Evolutionary conservation across 2,329 filamentous ascomycete genomes (phyloP).

Genomic region (Scortechinia acanthostroma): DNA sequence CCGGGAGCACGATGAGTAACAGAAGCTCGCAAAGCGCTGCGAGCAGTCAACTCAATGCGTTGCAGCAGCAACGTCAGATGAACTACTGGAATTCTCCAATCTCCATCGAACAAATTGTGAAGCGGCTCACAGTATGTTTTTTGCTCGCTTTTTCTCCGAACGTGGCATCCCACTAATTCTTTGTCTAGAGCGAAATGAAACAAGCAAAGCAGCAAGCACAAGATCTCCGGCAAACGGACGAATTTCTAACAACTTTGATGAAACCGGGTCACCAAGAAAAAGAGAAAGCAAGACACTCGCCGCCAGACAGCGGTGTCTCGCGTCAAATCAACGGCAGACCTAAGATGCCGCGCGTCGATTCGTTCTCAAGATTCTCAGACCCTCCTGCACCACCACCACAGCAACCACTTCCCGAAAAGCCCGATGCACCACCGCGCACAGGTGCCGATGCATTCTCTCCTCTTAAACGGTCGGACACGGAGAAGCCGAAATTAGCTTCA

Average conservation of each 20-base stretch:
- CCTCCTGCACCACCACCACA: slow-evolving; percentile 89
- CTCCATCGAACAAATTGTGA: slow-evolving; percentile 7
- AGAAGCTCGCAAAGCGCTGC: slow-evolving; percentile 13
- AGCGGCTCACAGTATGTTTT: slow-evolving; percentile 15
- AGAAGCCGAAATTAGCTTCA: slow-evolving; percentile 36
- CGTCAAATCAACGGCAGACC: slow-evolving; percentile 31
- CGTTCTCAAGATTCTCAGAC: slow-evolving; percentile 81
- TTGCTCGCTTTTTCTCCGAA: slow-evolving; percentile 1
- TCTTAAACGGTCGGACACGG: slow-evolving; percentile 43
- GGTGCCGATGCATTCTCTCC: slow-evolving; percentile 60
- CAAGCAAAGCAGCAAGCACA: slow-evolving; percentile 80
- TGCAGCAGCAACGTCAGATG: slow-evolving; percentile 6
- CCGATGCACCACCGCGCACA: slow-evolving; percentile 52
- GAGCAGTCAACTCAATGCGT: slow-evolving; percentile 15
- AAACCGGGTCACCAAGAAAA: slow-evolving; percentile 57
- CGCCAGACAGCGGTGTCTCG: slow-evolving; percentile 45
- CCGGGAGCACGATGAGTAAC: slow-evolving; percentile 34
- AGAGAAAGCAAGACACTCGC: slow-evolving; percentile 33
- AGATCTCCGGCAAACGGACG: slow-evolving; percentile 74
- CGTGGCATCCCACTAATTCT: slow-evolving; percentile 12
- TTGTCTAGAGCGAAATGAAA: slow-evolving; percentile 74
- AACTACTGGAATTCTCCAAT: slow-evolving; percentile 39
- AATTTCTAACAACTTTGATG: slow-evolving; percentile 73
- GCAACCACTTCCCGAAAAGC: slow-evolving; percentile 87
- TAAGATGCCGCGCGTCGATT: slow-evolving; percentile 54